A percentile compares a stretch with the other conserved stretches of the same genome.
phyloP scores from a whole-genome alignment of 129 eudicot species.

The Lactuca saligna region DNA sequence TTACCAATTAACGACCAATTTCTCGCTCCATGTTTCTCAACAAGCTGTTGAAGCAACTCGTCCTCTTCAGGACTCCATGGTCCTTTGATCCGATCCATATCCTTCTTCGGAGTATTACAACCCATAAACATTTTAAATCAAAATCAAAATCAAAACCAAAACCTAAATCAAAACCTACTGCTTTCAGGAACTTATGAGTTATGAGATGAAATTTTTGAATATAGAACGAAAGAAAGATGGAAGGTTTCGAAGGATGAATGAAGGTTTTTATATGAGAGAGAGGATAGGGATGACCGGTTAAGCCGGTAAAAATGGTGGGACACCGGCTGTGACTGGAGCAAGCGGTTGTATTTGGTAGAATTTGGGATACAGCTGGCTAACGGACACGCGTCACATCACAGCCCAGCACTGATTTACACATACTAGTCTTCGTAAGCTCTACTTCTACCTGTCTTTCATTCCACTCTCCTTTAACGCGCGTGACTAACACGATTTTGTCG shows the following conservation, averaged over 20 bases:
- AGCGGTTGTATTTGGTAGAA: constrained; percentile 61
- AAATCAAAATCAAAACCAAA: neutral
- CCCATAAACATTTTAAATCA: constrained; percentile 32
- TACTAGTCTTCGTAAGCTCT: constrained; percentile 31
- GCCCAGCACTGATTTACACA: constrained; percentile 60
- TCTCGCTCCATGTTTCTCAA: constrained; percentile 74
- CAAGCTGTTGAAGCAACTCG: constrained; percentile 55
- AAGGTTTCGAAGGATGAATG: constrained; percentile 29
- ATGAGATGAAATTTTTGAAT: neutral
- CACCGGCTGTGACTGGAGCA: constrained; percentile 50
- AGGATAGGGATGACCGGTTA: constrained; percentile 55
- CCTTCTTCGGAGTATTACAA: constrained; percentile 10
- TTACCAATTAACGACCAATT: constrained; percentile 86
- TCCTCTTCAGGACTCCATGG: constrained; percentile 98
- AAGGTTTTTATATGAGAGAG: constrained; percentile 31
- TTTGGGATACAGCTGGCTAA: constrained; percentile 86
- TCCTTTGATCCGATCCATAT: constrained; percentile 86
- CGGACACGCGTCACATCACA: constrained; percentile 70
- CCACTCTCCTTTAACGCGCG: neutral
- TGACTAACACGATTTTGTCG: constrained; percentile 10
- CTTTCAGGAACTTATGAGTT: no score
- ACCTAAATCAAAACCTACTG: no score
- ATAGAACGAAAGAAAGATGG: constrained; percentile 15
- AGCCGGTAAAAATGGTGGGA: constrained; percentile 40
- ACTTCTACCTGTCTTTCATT: constrained; percentile 1